Percentiles rank a stretch among this genome's conserved stretches.
phyloP scores from a whole-genome alignment of 2,329 filamentous ascomycete genomes.

The Colletotrichum tofieldiae region DNA sequence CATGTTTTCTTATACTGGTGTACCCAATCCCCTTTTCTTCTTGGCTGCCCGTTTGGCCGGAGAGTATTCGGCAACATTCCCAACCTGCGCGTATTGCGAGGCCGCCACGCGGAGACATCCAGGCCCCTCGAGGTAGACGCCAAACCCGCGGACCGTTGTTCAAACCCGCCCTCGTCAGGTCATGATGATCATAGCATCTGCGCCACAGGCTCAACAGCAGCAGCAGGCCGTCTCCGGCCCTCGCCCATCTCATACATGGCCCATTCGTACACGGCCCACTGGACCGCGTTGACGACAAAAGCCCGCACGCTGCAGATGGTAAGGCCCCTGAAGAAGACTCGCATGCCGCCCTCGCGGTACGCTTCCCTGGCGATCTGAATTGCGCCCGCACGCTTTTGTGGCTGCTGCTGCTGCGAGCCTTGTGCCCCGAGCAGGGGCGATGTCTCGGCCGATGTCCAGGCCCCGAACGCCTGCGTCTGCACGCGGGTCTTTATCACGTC shows the following conservation, averaged over 20 bases:
- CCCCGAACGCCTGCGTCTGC: slow-evolving; percentile 76
- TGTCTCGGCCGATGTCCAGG: slow-evolving; percentile 44
- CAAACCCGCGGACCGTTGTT: not conserved
- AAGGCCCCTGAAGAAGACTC: slow-evolving; percentile 81
- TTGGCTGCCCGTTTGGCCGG: slow-evolving; percentile 1
- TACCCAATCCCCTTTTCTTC: not conserved
- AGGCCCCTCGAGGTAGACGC: not conserved
- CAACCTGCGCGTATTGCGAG: not conserved
- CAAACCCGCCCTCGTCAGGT: not conserved
- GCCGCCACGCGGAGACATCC: slow-evolving; percentile 14
- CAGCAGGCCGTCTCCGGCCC: slow-evolving; percentile 46
- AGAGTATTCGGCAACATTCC: slow-evolving; percentile 40
- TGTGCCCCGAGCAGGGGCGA: slow-evolving; percentile 52
- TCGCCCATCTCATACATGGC: slow-evolving; percentile 76
- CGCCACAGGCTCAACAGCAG: slow-evolving; percentile 18
- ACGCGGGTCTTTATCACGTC: slow-evolving; percentile 94
- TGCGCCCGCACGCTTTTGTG: slow-evolving; percentile 62
- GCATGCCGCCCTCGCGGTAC: slow-evolving; percentile 75
- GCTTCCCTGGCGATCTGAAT: slow-evolving; percentile 76
- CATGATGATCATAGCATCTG: slow-evolving; percentile 39
- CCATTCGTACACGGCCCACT: slow-evolving; percentile 95
- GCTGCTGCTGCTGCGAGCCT: slow-evolving; percentile 41
- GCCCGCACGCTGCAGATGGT: slow-evolving; percentile 87
- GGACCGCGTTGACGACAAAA: slow-evolving; percentile 93
- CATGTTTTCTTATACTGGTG: not conserved